A percentile compares a stretch with the other conserved stretches of the same genome.
Conservation (phyloP, 1,284 basidiomycete genomes). For the Hemileia vastatrix region DNA sequence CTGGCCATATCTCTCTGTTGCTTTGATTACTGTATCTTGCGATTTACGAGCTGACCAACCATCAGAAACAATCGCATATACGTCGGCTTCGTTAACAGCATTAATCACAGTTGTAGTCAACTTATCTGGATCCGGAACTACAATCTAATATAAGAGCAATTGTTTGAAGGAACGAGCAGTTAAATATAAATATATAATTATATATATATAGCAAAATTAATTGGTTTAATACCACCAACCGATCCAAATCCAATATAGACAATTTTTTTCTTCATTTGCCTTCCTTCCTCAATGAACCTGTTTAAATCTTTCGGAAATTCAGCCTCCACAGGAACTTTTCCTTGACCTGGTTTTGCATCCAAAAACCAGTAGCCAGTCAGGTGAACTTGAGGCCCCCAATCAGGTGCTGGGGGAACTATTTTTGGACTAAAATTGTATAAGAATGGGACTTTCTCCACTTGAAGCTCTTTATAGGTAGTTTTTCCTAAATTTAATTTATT, state of each 20-base stretch:
- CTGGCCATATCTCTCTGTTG: slow-evolving; percentile 15
- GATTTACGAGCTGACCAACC: slow-evolving; percentile 1
- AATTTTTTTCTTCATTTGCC: slow-evolving; percentile 34
- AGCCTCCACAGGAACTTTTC: slow-evolving; percentile 22
- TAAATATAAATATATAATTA: neutral
- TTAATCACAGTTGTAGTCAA: slow-evolving; percentile 20
- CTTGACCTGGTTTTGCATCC: slow-evolving; percentile 26
- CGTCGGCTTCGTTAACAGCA: slow-evolving; percentile 32
- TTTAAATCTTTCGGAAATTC: slow-evolving; percentile 31
- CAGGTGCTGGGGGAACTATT: slow-evolving; percentile 35
- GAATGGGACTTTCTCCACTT: slow-evolving; percentile 31
- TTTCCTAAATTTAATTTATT: slow-evolving; percentile 32
- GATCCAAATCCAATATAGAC: slow-evolving; percentile 40
- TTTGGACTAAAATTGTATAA: slow-evolving; percentile 39
- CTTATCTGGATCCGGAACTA: slow-evolving; percentile 31
- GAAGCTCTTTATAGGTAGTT: slow-evolving; percentile 30
- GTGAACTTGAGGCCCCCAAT: slow-evolving; percentile 35
- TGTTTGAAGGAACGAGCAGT: neutral
- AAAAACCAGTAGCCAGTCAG: slow-evolving; percentile 39
- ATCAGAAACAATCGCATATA: slow-evolving; percentile 33
- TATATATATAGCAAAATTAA: neutral
- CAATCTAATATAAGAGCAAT: slow-evolving; percentile 1
- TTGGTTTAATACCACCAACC: slow-evolving; percentile 18
- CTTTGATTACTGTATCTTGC: neutral
- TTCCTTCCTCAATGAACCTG: slow-evolving; percentile 30